These are phyloP conservation scores for Dittrichia graveolens DNA, from an alignment of 129 eudicot genomes.

Conservation along the genomic window DNA sequence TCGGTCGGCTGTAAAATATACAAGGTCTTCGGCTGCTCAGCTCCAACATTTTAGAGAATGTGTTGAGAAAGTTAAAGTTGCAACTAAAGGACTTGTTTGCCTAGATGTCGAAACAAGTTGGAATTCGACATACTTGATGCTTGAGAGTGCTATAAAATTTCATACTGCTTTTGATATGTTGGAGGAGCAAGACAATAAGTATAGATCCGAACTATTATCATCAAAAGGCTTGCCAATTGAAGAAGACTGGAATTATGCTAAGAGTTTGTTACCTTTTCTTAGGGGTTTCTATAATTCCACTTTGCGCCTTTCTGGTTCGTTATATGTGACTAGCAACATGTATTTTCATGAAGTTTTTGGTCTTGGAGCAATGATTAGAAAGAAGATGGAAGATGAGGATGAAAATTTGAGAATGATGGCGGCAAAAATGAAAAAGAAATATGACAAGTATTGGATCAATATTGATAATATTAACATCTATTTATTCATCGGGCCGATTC, in stretches of 20 bases:
- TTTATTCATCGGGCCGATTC: neutral
- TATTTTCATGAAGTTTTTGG: too few species aligned
- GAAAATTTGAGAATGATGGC: neutral
- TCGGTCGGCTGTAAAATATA: too few species aligned
- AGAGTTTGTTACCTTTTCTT: neutral
- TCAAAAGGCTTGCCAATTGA: neutral
- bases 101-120: too few species aligned
- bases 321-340: slow-evolving; percentile 8
- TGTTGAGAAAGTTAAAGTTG: too few species aligned
- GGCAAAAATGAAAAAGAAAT: neutral
- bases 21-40: too few species aligned
- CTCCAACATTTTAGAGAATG: too few species aligned
- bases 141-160: too few species aligned
- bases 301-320: neutral
- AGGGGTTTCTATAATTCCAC: neutral
- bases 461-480: neutral
- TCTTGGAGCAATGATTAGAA: slow-evolving; percentile 7
- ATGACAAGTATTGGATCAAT: too few species aligned
- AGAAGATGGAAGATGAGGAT: neutral
- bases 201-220: neutral
- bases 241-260: too few species aligned
- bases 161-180: too few species aligned
- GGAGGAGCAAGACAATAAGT: slow-evolving; percentile 7
- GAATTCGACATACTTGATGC: too few species aligned
- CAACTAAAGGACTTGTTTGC: too few species aligned